Evolutionary conservation across 139 green algal genomes (phyloP), one percentile per base, ranked within the genome.

Genomic region (Ettlia oleoabundans): DNA sequence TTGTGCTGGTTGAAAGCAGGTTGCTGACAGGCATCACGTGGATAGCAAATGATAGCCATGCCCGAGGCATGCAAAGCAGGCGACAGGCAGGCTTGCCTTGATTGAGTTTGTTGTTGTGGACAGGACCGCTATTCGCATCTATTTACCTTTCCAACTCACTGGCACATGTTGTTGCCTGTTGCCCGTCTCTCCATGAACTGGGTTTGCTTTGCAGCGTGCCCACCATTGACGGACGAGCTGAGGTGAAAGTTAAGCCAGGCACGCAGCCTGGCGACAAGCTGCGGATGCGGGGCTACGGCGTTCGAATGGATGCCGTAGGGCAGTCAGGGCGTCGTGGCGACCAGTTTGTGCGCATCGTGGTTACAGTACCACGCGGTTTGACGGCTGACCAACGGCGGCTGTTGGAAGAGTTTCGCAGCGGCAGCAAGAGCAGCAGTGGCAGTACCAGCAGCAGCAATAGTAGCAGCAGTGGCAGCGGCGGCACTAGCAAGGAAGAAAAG

Each of bases 221-320:
- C 37, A 94, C 92, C 26, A 78, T 95, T 33, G 86, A 93, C 28
- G 92, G 92, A 38, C 55, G 58, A 3, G 74, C 82, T 6, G 82
- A 92, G 77, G 73, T 95, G 41, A 79, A 62, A 41, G 77, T 95
- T 13, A 84, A 85, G 70, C 64, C 85, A 19, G 82, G 87, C 19
- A 94, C 88, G 40, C 91, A 96, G 86, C 82, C 89, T 22, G 90
- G 87, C 26, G 90, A 94, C 83, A 87, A 82, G 41, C 78, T 95
- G 85, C 84, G 92, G 8, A 85, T 96, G 85, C 88, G 88, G 5
- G 91, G 88, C 15, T 88, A 91, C 64, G 92, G 92, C 62, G 81
- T 95, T 37, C 74, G 87, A 13, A 86, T 81, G 85, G 74, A 84
- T 38, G 55, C 75, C 18, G 41, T 84, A 21, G 85, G 85, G 9